Percentiles rank a stretch among this genome's conserved stretches.
These are phyloP conservation scores for Dipodascus albidus DNA, from an alignment of 805 yeast species.

Conservation along the genomic window DNA sequence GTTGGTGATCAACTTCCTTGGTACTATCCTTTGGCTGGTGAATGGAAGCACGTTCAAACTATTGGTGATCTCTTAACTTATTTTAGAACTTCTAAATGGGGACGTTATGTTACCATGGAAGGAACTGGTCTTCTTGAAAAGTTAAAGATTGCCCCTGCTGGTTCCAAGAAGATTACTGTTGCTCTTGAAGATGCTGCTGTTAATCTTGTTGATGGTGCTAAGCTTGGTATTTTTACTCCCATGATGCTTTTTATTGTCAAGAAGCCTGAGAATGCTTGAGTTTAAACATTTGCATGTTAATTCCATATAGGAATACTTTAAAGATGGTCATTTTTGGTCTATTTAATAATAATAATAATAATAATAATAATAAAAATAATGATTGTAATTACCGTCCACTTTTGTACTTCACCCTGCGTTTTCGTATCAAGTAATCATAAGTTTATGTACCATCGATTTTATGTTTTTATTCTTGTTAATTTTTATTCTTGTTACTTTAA, in stretches of 20 bases:
- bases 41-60: conserved; percentile 76
- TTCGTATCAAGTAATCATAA: no score
- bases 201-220: conserved; percentile 89
- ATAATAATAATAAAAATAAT: no score
- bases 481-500: no score
- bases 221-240: conserved; percentile 83
- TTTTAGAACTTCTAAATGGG: conserved; percentile 77
- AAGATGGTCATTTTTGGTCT: not conserved
- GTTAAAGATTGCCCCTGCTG: conserved; percentile 84
- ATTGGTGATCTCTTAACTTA: conserved; percentile 69
- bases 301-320: not conserved
- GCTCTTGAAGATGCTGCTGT: conserved; percentile 97
- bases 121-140: conserved; percentile 74
- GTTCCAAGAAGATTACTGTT: conserved; percentile 75
- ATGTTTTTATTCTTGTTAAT: no score
- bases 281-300: not conserved
- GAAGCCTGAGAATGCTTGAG: conserved; percentile 54
- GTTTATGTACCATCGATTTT: no score
- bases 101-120: conserved; percentile 77
- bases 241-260: conserved; percentile 89
- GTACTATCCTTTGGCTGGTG: conserved; percentile 96
- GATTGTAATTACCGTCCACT: not conserved
- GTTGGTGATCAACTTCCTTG: conserved; percentile 80
- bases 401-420: no score
- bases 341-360: no score